A percentile compares a stretch with the other conserved stretches of the same genome.
Conservation (phyloP, 208 protist species). For the Leptomonas seymouri region DNA sequence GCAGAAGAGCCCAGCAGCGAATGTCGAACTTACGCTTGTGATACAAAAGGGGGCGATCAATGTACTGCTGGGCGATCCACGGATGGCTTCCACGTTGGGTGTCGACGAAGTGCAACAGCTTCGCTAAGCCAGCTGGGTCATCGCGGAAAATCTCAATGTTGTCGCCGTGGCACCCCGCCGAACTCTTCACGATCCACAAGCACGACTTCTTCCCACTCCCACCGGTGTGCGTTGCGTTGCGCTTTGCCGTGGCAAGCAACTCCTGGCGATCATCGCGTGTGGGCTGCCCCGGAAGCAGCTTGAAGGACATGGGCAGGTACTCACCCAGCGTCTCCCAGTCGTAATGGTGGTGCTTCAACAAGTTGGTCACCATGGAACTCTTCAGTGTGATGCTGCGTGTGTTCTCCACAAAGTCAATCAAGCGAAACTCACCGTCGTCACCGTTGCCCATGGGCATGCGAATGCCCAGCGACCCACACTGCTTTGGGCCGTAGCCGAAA, state of each 20-base stretch:
- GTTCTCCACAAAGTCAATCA: conserved; percentile 76
- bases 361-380: conserved; percentile 76
- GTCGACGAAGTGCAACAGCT: conserved; percentile 54
- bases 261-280: conserved; percentile 51
- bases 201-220: background rate
- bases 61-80: conserved; percentile 88
- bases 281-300: conserved; percentile 50
- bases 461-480: conserved; percentile 3
- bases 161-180: conserved; percentile 75
- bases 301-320: conserved; percentile 74
- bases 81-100: conserved; percentile 23
- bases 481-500: background rate
- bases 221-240: background rate
- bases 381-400: conserved; percentile 80
- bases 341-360: conserved; percentile 63
- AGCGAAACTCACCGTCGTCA: conserved; percentile 44
- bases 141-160: conserved; percentile 78
- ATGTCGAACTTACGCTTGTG: conserved; percentile 92
- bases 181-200: conserved; percentile 85
- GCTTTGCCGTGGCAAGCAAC: conserved; percentile 39
- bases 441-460: conserved; percentile 63
- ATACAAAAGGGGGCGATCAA: conserved; percentile 84
- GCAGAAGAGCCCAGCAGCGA: conserved; percentile 78
- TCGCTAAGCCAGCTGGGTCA: conserved; percentile 41
- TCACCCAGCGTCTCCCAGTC: conserved; percentile 54